Conservation (phyloP, 441 rosid genomes). For the Erodium chrysanthum region DNA sequence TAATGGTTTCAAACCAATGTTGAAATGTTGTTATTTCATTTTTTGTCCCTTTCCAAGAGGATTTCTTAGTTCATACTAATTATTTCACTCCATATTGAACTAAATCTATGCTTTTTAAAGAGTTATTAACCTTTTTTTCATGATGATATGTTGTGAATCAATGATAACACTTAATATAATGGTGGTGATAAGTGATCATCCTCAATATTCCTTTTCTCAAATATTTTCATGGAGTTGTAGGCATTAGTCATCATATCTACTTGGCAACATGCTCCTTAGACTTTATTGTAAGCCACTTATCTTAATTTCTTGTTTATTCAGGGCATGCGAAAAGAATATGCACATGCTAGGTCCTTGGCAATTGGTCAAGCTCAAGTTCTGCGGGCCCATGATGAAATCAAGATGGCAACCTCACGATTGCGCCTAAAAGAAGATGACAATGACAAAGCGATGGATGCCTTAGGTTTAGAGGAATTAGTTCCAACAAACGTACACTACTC, state of each 20-base stretch:
- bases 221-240: too few relatives aligned
- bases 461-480: conserved; percentile 63
- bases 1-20: neutral
- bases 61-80: neutral
- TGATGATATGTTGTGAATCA: neutral
- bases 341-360: conserved; percentile 68
- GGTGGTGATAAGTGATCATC: neutral
- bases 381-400: conserved; percentile 82
- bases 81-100: neutral
- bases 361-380: conserved; percentile 76
- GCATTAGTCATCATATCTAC: neutral
- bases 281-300: neutral
- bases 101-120: neutral
- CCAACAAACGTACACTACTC: conserved; percentile 64
- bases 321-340: conserved; percentile 90
- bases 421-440: conserved; percentile 65
- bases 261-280: neutral
- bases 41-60: neutral
- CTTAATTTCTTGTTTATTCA: conserved; percentile 21
- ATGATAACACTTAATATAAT: neutral
- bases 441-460: conserved; percentile 64
- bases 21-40: neutral
- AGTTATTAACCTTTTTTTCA: neutral
- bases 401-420: conserved; percentile 85
- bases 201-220: neutral